Evolutionary conservation across 1,284 basidiomycete species (phyloP), one percentile per base, ranked within the genome.

Genomic region (Leccinum variabile): DNA sequence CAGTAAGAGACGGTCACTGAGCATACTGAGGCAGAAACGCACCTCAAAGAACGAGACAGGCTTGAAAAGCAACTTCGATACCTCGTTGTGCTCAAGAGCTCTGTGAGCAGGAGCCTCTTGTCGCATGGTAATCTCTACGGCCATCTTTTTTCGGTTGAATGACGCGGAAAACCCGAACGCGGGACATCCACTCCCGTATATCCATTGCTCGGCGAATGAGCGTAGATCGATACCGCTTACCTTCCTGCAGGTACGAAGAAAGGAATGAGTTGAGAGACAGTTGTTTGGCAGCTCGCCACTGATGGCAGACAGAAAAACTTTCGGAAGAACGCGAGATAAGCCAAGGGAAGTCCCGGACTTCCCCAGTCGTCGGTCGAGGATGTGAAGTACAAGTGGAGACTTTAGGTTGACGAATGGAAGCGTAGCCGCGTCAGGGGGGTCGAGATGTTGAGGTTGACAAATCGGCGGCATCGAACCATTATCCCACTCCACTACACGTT

Each of bases 131-230:
- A 99, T 92, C 77, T 99, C 97, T 57, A 99, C 95, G 1, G 94
- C 89, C 88, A 99, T 96, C 79, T 96, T 97, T 81, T 99, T 99
- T 67, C 95, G 84, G 75, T 98, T 98, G 79, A 99, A 99, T 52
- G 89, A 90, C 2, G 97, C 95, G 46, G 88, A 86, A 75, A 98
- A 92, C 1, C 86, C 86, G 75, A 99, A 96, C 10, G 90, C 85
- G 0, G 97, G 97, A 73, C 95, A 98, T 5, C 97, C 97, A 72
- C 94, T 97, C 13, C 95, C 95, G 72, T 96, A 97, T 66, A 99
- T 94, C 97, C 97, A 99, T 75, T 99, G 97, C 72, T 98, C 95
- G 30, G 94, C 91, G 74, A 99, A 99, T 28, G 86, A 85, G 61
- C 92, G 84, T 41, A 95, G 84, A 73, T 98, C 97, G 18, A 95